Percentiles rank a stretch among this genome's conserved stretches.
phyloP scores from a whole-genome alignment of 2,329 filamentous ascomycete species.

The Apiospora saccharicola region DNA sequence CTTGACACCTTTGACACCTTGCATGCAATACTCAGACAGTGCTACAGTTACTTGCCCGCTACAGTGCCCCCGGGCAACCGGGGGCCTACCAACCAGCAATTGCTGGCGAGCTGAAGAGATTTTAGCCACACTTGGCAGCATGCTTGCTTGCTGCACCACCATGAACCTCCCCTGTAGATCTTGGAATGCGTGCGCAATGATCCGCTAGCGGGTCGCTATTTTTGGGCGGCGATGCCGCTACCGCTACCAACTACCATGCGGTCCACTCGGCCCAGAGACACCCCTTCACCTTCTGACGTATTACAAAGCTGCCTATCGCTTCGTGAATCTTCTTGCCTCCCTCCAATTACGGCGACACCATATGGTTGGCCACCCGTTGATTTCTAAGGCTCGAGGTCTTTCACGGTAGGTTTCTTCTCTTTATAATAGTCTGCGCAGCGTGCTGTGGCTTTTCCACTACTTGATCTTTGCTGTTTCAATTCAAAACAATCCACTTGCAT shows the following conservation, averaged over 20 bases:
- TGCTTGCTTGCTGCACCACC: background rate
- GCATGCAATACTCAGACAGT: background rate
- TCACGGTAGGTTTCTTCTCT: background rate
- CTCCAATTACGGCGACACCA: background rate
- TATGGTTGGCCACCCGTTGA: background rate
- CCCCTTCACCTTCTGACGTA: conserved; percentile 40
- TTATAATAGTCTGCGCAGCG: background rate
- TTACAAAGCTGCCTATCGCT: conserved; percentile 48
- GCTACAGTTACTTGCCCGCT: background rate
- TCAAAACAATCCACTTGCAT: background rate
- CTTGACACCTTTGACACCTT: conserved; percentile 11
- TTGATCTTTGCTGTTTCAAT: background rate
- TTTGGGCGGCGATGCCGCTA: background rate
- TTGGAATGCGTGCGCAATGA: conserved; percentile 14
- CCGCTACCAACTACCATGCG: background rate
- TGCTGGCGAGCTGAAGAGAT: background rate
- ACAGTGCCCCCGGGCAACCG: background rate
- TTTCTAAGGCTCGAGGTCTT: conserved; percentile 7
- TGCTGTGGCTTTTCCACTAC: background rate
- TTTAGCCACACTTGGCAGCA: conserved; percentile 3
- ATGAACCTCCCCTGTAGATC: background rate
- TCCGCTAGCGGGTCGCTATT: conserved; percentile 15
- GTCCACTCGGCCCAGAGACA: background rate
- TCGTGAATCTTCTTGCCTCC: conserved; percentile 26
- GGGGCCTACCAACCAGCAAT: background rate